Percentiles rank a stretch among this genome's conserved stretches.
phyloP scores from a whole-genome alignment of 495 filamentous ascomycete genomes.

The Neurospora discreta region DNA sequence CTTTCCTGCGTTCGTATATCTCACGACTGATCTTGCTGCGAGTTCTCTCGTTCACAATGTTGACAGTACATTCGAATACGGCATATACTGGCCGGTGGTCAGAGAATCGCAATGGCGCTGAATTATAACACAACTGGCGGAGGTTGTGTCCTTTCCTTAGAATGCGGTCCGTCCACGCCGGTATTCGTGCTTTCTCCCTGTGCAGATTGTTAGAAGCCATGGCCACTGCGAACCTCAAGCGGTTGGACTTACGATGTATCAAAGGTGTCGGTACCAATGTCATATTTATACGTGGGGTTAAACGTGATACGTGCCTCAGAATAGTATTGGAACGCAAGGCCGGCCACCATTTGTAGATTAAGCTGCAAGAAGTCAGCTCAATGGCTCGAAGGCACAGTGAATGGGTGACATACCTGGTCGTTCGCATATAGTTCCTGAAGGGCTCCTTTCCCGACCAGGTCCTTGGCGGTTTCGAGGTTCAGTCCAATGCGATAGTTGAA shows the following conservation, averaged over 20 bases:
- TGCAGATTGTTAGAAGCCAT: neutral
- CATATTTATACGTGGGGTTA: conserved; percentile 90
- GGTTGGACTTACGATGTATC: conserved; percentile 67
- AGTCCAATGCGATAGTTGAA: conserved; percentile 98
- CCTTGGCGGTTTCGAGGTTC: conserved; percentile 64
- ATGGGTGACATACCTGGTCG: conserved; percentile 58
- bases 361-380: conserved; percentile 40
- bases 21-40: conserved; percentile 59
- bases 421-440: conserved; percentile 78
- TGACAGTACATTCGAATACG: conserved; percentile 72
- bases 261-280: conserved; percentile 75
- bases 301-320: conserved; percentile 79
- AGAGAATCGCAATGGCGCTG: conserved; percentile 71
- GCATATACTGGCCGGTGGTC: conserved; percentile 92
- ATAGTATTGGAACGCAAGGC: conserved; percentile 79
- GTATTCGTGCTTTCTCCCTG: conserved; percentile 87
- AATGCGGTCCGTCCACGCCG: conserved; percentile 94
- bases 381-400: neutral
- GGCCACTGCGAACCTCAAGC: no score
- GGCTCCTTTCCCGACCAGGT: conserved; percentile 57
- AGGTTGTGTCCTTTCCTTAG: conserved; percentile 75
- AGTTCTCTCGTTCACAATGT: conserved; percentile 59
- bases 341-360: conserved; percentile 92
- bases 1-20: conserved; percentile 59
- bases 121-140: conserved; percentile 69